Conservation (phyloP, 495 filamentous ascomycete species). For the Daldinia childiae region DNA sequence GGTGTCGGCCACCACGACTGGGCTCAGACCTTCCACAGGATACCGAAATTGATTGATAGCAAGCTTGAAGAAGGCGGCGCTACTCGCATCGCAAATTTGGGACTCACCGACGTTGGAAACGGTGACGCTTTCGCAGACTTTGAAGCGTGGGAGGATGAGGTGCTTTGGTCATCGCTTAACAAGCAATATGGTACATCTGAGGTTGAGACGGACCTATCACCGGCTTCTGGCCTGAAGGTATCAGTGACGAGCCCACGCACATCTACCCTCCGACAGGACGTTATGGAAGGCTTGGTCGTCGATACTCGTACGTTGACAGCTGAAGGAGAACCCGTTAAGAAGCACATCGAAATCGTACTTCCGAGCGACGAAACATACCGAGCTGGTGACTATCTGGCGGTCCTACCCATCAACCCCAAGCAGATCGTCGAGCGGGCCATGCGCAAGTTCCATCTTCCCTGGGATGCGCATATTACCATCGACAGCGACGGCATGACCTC, state of each 20-base stretch:
- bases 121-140: slow-evolving; percentile 76
- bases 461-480: slow-evolving; percentile 67
- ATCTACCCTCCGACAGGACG: slow-evolving; percentile 71
- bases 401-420: slow-evolving; percentile 74
- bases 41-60: slow-evolving; percentile 71
- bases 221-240: slow-evolving; percentile 57
- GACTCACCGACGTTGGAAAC: slow-evolving; percentile 68
- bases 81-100: slow-evolving; percentile 62
- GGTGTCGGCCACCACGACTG: slow-evolving; percentile 70
- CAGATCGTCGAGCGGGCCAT: slow-evolving; percentile 64
- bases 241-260: slow-evolving; percentile 67
- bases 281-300: slow-evolving; percentile 69
- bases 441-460: slow-evolving; percentile 63
- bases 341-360: slow-evolving; percentile 71
- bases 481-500: slow-evolving; percentile 57
- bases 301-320: slow-evolving; percentile 64
- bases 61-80: slow-evolving; percentile 62
- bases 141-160: slow-evolving; percentile 72
- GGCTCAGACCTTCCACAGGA: slow-evolving; percentile 74
- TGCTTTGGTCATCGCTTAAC: slow-evolving; percentile 72
- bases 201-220: slow-evolving; percentile 20
- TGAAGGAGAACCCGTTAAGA: slow-evolving; percentile 65
- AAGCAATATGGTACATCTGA: slow-evolving; percentile 53
- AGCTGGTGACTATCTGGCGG: slow-evolving; percentile 79
- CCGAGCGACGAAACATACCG: slow-evolving; percentile 72